Conservation (phyloP, 106 monocot genomes). For the Allium cepa region DNA sequence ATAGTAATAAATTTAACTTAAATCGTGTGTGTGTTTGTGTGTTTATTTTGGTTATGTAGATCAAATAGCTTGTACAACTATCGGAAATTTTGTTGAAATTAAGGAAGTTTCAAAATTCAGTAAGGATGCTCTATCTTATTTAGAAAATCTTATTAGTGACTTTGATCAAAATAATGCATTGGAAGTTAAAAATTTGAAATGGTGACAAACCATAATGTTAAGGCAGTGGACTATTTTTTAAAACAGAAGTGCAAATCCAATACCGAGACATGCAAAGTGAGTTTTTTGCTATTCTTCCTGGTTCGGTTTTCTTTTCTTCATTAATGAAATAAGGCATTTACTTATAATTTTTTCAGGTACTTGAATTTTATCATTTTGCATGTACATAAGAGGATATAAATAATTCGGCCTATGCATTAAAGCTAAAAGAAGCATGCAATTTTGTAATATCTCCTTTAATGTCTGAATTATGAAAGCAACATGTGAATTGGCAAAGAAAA, state of each 20-base stretch:
- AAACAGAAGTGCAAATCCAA: constrained; percentile 67
- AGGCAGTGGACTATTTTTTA: constrained; percentile 86
- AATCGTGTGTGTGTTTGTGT: too few species aligned
- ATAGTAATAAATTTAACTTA: too few species aligned
- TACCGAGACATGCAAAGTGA: too few species aligned
- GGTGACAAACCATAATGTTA: constrained; percentile 95
- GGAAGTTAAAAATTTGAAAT: constrained; percentile 85
- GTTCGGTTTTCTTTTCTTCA: background rate
- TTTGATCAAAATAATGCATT: constrained; percentile 60
- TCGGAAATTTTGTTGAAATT: constrained; percentile 70
- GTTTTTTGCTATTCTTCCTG: constrained; percentile 7
- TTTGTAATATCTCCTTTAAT: constrained; percentile 70
- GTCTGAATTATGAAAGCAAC: constrained; percentile 61
- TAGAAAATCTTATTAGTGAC: constrained; percentile 52
- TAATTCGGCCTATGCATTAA: constrained; percentile 79
- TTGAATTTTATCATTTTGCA: constrained; percentile 99
- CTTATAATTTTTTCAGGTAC: constrained; percentile 36
- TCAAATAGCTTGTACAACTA: constrained; percentile 86
- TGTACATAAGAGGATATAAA: too few species aligned
- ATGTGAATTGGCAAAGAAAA: constrained; percentile 61
- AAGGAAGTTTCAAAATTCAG: constrained; percentile 78
- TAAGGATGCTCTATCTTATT: constrained; percentile 41
- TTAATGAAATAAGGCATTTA: too few species aligned
- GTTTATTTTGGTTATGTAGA: constrained; percentile 25
- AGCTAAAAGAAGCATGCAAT: constrained; percentile 74